These are phyloP conservation scores for Amylostereum areolatum DNA, from an alignment of 1,284 basidiomycete genomes.

Conservation along the genomic window DNA sequence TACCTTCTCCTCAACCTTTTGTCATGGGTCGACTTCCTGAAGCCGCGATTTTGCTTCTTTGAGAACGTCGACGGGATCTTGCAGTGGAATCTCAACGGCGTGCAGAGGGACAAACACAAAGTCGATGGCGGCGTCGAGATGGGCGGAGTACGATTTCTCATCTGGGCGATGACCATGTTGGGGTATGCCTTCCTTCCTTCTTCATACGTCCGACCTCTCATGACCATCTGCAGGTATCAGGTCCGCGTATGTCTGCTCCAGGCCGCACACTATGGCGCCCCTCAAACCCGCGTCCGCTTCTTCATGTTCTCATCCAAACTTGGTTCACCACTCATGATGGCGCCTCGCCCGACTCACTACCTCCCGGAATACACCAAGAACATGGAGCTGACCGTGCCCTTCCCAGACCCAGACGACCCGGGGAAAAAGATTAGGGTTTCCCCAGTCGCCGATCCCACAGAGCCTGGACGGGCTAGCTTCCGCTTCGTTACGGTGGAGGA, in stretches of 20 bases:
- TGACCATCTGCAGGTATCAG: slow-evolving; percentile 50
- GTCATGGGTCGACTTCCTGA: slow-evolving; percentile 57
- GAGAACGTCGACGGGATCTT: slow-evolving; percentile 74
- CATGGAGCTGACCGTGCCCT: slow-evolving; percentile 16
- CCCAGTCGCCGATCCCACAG: slow-evolving; percentile 38
- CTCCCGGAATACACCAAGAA: background rate
- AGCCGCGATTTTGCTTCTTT: slow-evolving; percentile 56
- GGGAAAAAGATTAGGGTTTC: slow-evolving; percentile 38
- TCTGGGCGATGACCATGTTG: slow-evolving; percentile 53
- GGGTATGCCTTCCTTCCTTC: slow-evolving; percentile 33
- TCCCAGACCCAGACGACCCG: slow-evolving; percentile 38
- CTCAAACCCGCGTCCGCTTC: slow-evolving; percentile 64
- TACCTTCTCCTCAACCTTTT: slow-evolving; percentile 52
- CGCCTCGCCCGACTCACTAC: slow-evolving; percentile 68
- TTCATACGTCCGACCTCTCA: background rate
- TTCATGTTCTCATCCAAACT: slow-evolving; percentile 59
- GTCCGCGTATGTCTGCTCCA: slow-evolving; percentile 57
- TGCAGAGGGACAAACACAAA: slow-evolving; percentile 39
- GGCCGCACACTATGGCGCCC: slow-evolving; percentile 68
- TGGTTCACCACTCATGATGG: slow-evolving; percentile 45
- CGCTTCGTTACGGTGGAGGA: slow-evolving; percentile 54
- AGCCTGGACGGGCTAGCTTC: slow-evolving; percentile 44
- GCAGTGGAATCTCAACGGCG: slow-evolving; percentile 44
- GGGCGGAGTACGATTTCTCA: slow-evolving; percentile 65
- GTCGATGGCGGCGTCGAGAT: slow-evolving; percentile 54